These are phyloP conservation scores for Bacidia gigantensis DNA, from an alignment of 495 filamentous ascomycete species.

Conservation along the genomic window DNA sequence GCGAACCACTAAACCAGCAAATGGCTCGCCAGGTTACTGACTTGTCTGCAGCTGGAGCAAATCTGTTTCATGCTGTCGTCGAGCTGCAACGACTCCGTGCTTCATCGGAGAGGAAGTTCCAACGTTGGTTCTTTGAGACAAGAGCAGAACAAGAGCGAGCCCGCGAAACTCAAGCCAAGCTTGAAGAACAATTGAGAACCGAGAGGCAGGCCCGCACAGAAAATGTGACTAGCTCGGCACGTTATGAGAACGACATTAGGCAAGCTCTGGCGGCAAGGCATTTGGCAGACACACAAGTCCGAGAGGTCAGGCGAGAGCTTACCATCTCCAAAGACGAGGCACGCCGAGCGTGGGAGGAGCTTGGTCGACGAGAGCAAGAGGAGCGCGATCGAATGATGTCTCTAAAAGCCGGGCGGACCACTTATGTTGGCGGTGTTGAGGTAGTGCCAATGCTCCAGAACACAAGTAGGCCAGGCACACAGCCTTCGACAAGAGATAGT, in stretches of 20 bases:
- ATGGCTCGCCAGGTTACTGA: conserved; percentile 90
- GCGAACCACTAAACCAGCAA: conserved; percentile 71
- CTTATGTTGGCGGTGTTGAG: conserved; percentile 81
- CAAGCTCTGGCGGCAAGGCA: conserved; percentile 38
- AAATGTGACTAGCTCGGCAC: conserved; percentile 45
- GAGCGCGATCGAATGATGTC: conserved; percentile 83
- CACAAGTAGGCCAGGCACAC: conserved; percentile 5
- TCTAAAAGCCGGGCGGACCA: conserved; percentile 76
- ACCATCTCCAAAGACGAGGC: conserved; percentile 95
- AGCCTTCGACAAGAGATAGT: conserved; percentile 35
- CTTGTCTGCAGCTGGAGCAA: conserved; percentile 87
- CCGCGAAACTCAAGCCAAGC: conserved; percentile 69
- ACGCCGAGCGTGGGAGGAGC: conserved; percentile 89
- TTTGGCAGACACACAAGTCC: conserved; percentile 35
- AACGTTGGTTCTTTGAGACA: conserved; percentile 96
- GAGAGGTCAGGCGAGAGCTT: conserved; percentile 79
- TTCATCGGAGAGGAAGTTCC: conserved; percentile 92
- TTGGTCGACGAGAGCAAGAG: conserved; percentile 85
- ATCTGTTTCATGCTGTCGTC: conserved; percentile 94
- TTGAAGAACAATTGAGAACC: conserved; percentile 55
- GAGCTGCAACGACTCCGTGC: conserved; percentile 92
- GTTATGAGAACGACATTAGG: conserved; percentile 49
- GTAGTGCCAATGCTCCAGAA: conserved; percentile 76
- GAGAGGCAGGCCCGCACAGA: conserved; percentile 59
- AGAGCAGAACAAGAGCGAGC: conserved; percentile 73